phyloP scores from a whole-genome alignment of 768 basidiomycete genomes.

The Auricularia cornea region DNA sequence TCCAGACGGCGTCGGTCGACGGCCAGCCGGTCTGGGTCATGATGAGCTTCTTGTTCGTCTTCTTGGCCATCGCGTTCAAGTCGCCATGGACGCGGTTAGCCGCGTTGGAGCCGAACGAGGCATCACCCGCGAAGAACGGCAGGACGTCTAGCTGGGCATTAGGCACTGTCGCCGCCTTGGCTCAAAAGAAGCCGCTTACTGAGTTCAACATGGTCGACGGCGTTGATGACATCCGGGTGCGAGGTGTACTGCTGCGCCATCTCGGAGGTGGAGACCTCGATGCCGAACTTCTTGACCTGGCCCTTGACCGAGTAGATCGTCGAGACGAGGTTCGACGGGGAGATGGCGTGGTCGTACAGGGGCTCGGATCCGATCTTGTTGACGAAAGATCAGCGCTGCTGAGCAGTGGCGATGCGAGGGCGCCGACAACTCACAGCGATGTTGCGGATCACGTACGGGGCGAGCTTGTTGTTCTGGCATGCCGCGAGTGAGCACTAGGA shows the following conservation, averaged over 20 bases:
- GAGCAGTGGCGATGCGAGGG: neutral
- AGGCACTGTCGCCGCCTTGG: neutral
- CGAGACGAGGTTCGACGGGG: conserved; percentile 5
- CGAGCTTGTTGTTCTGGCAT: conserved; percentile 1
- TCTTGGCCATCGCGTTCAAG: neutral
- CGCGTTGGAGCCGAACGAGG: conserved; percentile 5
- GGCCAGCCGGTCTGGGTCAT: conserved; percentile 14
- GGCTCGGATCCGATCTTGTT: conserved; percentile 2
- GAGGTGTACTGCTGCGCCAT: conserved; percentile 12
- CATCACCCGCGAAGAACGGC: conserved; percentile 9
- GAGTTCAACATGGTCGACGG: conserved; percentile 11
- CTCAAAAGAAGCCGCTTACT: conserved; percentile 7
- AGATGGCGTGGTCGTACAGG: conserved; percentile 8
- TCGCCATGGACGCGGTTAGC: neutral
- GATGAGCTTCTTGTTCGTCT: conserved; percentile 2
- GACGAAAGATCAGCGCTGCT: neutral
- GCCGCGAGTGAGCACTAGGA: neutral
- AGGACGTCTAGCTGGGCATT: conserved; percentile 3
- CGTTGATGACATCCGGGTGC: conserved; percentile 6
- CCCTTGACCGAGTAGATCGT: conserved; percentile 9
- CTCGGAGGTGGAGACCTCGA: conserved; percentile 14
- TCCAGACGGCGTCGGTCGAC: conserved; percentile 11
- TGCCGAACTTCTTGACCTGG: conserved; percentile 5
- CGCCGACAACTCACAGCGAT: neutral
- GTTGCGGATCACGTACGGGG: conserved; percentile 6